Evolutionary conservation across 306 rosid genomes (phyloP).

Genomic region (Cicer chorassanicum): DNA sequence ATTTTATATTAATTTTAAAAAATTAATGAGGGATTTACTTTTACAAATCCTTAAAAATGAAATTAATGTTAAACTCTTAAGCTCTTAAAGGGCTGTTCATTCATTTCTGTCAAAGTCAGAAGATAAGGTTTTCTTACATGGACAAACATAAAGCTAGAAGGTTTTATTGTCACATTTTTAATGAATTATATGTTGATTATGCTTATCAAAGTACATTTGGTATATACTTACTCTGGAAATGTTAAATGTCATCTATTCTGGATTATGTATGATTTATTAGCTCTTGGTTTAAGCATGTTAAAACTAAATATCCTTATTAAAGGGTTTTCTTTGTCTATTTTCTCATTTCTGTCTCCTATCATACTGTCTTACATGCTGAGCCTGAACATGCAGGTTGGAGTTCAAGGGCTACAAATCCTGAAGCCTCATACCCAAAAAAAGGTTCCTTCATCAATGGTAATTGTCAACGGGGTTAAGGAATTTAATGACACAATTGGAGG

Average conservation of each 20-base stretch:
- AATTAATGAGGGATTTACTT: too few relatives aligned
- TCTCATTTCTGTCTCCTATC: conserved; percentile 33
- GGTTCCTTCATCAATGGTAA: conserved; percentile 48
- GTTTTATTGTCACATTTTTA: conserved; percentile 18
- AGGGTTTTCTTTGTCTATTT: conserved; percentile 30
- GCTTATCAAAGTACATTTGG: conserved; percentile 11
- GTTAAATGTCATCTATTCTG: conserved; percentile 1
- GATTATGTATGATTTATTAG: conserved; percentile 23
- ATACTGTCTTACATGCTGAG: conserved; percentile 28
- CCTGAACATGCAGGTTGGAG: conserved; percentile 66
- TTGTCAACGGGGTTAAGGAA: conserved; percentile 66
- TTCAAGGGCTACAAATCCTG: conserved; percentile 79
- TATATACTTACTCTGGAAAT: conserved; percentile 1
- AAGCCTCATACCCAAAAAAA: conserved; percentile 68
- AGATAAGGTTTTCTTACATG: conserved; percentile 9
- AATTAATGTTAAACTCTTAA: too few relatives aligned
- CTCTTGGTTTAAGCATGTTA: conserved; percentile 25
- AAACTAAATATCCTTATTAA: conserved; percentile 5
- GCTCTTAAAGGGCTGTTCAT: conserved; percentile 2
- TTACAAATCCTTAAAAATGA: too few relatives aligned
- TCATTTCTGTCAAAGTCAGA: conserved; percentile 4
- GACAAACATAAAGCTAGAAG: conserved; percentile 11
- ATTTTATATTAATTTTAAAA: too few relatives aligned
- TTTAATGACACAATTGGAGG: conserved; percentile 62
- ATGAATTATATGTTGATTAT: conserved; percentile 14